Base-by-base conservation (phyloP, 768 basidiomycete species). In the Mycena olivaceomarginata region DNA sequence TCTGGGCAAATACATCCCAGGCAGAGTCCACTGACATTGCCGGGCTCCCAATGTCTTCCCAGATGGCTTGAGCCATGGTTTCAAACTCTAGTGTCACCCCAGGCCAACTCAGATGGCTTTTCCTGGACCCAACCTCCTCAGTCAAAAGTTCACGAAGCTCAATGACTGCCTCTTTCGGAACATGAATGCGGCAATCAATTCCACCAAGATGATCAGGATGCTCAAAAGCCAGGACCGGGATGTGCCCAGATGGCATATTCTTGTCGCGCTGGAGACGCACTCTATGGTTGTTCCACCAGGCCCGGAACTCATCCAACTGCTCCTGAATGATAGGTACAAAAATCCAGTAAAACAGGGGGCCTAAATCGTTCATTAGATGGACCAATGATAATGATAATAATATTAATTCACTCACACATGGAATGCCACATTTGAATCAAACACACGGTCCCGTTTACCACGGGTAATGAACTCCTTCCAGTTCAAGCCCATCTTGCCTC, bases 181-280 rank as follows among this genome's bases (percentile, higher is more conserved):
- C 64, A n/a, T 41, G 11, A 10, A 74, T 65, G 5, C n/a, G 57
- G 45, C 72, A 74, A 67, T 74, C 65, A 31, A 74, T 56, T 31
- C 64, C 72, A 9, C 72, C 72, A 11, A 53, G 13, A 53, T 45
- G 57, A 8, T 9, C 16, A 18, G 71, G 71, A 39, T 72, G 45
- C 15, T 65, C 60, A 39, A 65, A 41, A 40, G 22, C 63, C 39
- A 16, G 57, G 39, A 22, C 60, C 1, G 71, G 71, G 6, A 75
- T 67, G 51, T 67, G 67, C 15, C 79, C 77, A 37, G 79, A 81
- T 16, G 80, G 80, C 71, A 81, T 73, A 5, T 45, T 48, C 70
- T 80, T 78, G 37, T 75, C 43, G 4, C 46, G 9, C 51, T 81
- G 80, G 8, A 39, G 22, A 4, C 79, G 66, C 10, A 82, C 70